Conservation (phyloP, 2,329 filamentous ascomycete genomes). For the Madurella mycetomatis region DNA sequence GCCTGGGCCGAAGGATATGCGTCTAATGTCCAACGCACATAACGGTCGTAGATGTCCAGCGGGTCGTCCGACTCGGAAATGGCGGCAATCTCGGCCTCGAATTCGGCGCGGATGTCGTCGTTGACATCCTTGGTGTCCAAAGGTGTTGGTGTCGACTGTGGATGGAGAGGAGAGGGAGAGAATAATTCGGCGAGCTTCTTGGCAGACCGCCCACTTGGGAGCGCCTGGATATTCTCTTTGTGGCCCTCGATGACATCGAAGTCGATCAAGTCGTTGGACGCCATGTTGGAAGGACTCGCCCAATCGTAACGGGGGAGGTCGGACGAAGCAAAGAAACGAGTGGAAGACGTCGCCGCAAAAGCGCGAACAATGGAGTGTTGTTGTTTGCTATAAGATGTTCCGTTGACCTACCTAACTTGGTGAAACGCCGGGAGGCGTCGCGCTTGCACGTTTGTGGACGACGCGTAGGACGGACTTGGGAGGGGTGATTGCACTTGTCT, state of each 20-base stretch:
- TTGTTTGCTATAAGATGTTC: background rate
- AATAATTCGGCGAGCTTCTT: constrained; percentile 81
- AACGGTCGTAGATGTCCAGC: constrained; percentile 91
- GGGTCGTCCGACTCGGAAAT: constrained; percentile 90
- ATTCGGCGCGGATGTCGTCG: constrained; percentile 74
- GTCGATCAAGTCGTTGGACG: constrained; percentile 54
- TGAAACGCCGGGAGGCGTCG: background rate
- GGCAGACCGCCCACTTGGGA: constrained; percentile 83
- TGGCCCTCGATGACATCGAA: constrained; percentile 95
- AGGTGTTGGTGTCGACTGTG: constrained; percentile 59
- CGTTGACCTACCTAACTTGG: background rate
- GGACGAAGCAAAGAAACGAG: background rate
- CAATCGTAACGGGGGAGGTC: background rate
- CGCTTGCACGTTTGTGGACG: background rate
- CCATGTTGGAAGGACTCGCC: constrained; percentile 38
- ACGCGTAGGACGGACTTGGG: background rate
- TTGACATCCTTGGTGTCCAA: constrained; percentile 70
- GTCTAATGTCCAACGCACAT: constrained; percentile 94
- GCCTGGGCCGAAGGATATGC: constrained; percentile 93
- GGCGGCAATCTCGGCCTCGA: constrained; percentile 73
- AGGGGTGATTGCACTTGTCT: constrained; percentile 12
- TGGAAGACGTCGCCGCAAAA: background rate
- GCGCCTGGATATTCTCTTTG: constrained; percentile 95
- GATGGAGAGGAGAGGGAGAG: constrained; percentile 60
- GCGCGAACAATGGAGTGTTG: background rate